These are phyloP conservation scores for Eucalyptus paniculata DNA, from an alignment of 345 rosid species.

Conservation along the genomic window DNA sequence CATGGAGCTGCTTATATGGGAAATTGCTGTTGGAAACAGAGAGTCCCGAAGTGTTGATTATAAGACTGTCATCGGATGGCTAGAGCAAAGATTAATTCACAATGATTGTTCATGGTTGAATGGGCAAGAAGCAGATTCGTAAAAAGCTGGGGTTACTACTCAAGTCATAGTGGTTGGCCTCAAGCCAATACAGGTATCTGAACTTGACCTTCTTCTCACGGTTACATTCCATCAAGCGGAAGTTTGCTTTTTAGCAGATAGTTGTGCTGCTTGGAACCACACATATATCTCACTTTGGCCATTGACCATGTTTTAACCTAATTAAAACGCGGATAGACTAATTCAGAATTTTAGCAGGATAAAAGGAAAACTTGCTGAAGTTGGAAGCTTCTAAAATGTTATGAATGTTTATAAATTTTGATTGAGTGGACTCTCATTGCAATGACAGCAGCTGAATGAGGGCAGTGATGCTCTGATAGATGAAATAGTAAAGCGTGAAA, in stretches of 20 bases:
- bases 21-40: neutral
- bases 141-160: neutral
- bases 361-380: too few species aligned
- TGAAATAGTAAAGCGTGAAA: neutral
- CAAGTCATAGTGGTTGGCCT: slow-evolving; percentile 12
- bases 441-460: slow-evolving; percentile 8
- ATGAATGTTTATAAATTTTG: too few species aligned
- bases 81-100: neutral
- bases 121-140: neutral
- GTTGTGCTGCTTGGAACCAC: neutral
- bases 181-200: neutral
- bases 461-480: neutral
- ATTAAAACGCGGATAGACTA: neutral
- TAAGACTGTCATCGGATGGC: neutral
- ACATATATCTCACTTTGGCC: neutral
- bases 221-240: neutral
- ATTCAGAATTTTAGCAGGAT: neutral
- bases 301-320: neutral
- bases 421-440: neutral
- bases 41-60: slow-evolving; percentile 3
- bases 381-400: too few species aligned
- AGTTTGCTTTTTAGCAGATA: neutral
- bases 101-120: neutral
- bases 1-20: neutral
- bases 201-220: neutral